Conservation (phyloP, 2,329 filamentous ascomycete genomes). For the Fusarium albidum region DNA sequence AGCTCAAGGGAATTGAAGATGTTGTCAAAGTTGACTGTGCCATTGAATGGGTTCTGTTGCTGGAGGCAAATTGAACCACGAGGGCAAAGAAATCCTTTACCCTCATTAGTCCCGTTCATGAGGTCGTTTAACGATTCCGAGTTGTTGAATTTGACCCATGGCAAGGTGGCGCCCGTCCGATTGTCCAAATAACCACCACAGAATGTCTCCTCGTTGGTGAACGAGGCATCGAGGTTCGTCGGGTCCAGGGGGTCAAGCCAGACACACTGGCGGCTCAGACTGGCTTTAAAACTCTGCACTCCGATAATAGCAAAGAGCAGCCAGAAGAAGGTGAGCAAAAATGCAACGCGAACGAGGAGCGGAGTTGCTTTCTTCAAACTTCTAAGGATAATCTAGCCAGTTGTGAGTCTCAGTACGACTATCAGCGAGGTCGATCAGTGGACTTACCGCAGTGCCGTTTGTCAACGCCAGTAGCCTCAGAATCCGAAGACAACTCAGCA, state of each 20-base stretch:
- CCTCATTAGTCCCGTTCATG: conserved; percentile 55
- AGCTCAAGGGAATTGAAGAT: conserved; percentile 91
- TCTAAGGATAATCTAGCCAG: conserved; percentile 79
- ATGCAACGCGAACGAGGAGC: conserved; percentile 88
- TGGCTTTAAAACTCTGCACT: conserved; percentile 94
- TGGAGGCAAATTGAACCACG: conserved; percentile 84
- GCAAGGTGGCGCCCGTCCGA: conserved; percentile 61
- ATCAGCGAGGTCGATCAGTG: neutral
- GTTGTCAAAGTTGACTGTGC: conserved; percentile 94
- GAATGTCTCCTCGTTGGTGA: conserved; percentile 73
- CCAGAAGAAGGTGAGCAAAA: conserved; percentile 97
- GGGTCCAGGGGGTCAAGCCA: conserved; percentile 74
- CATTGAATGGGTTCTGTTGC: conserved; percentile 79
- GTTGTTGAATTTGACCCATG: conserved; percentile 69
- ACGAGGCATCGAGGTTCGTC: conserved; percentile 63
- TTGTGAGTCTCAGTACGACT: conserved; percentile 15
- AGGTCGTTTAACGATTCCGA: conserved; percentile 56
- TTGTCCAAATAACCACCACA: conserved; percentile 84
- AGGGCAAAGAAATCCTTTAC: conserved; percentile 92
- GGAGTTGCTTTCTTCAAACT: conserved; percentile 97
- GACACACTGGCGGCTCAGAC: conserved; percentile 78
- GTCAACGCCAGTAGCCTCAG: conserved; percentile 90
- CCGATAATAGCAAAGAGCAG: conserved; percentile 95
- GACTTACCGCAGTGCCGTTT: conserved; percentile 85
- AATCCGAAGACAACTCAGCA: conserved; percentile 95